Base-by-base conservation (phyloP, 2,329 filamentous ascomycete genomes). In the Exophiala oligosperma region DNA sequence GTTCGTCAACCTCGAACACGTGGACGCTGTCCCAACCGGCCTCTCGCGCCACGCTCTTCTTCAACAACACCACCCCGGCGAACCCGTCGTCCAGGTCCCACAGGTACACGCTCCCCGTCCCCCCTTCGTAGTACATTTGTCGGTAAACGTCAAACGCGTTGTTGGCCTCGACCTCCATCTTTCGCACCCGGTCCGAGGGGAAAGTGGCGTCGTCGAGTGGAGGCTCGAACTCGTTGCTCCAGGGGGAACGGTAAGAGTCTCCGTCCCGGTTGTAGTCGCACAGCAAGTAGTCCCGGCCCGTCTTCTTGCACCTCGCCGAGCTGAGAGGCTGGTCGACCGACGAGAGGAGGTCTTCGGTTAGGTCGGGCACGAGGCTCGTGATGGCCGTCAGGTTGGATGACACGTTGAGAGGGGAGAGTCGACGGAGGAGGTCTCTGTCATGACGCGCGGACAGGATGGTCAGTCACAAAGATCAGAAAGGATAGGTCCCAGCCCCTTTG, bases 181-280 rank as follows among this genome's bases (percentile, higher is more conserved):
- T 91, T 67, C 94, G 83, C 68, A 97, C 91, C 56, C 92, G 82
- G 75, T 97, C 94, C 69, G 89, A 93, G 0, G 93, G 93, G 11
- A 95, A 85, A 1, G 92, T 91, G 1, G 91, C 91, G 71, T 96
- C 92, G 49, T 90, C 88, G 60, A 96, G 83, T 12, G 92, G 89
- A 17, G 93, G 94, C 73, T 97, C 92, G 75, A 99, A 99, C 76
- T 96, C 90, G 78, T 97, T 97, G 78, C 89, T 94, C 94, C 94
- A 99, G n/a, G 94, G 94, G 65, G 91, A 96, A 63, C 94, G 89
- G 83, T 96, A 96, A 77, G 90, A 95, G 79, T 97, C 93, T 63
- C 94, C 94, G 77, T 99, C 94, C 65, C 94, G 92, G 83, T 99
- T 99, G 84, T 99, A 99, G 83, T 99, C 94, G 82, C 94, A 99